phyloP scores from a whole-genome alignment of 768 basidiomycete species.

The Trametes sanguinea region DNA sequence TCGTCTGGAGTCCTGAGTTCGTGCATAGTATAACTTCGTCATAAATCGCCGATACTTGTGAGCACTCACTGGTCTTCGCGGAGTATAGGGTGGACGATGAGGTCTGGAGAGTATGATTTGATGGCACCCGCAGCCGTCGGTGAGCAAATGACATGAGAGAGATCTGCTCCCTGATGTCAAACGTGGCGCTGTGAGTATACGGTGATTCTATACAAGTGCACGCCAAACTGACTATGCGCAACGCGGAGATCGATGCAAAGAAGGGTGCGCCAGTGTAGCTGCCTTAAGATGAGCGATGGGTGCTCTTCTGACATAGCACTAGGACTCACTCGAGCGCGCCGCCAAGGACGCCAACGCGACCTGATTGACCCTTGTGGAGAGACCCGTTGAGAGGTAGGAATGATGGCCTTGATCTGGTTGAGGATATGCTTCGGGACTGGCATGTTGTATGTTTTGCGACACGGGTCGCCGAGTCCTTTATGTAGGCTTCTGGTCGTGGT shows the following conservation, averaged over 20 bases:
- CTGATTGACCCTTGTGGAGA: conserved; percentile 96
- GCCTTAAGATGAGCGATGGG: not conserved
- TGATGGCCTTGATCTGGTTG: conserved; percentile 75
- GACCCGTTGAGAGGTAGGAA: conserved; percentile 88
- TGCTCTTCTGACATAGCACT: not conserved
- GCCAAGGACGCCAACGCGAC: conserved; percentile 91
- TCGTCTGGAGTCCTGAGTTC: conserved; percentile 45
- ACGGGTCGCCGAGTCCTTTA: too few species aligned
- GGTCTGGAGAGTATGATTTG: conserved; percentile 95
- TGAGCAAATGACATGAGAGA: conserved; percentile 97
- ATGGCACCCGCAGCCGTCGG: conserved; percentile 90
- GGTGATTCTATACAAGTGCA: too few species aligned
- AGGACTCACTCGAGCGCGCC: conserved; percentile 84
- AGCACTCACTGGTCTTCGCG: conserved; percentile 59
- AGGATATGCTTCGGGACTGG: conserved; percentile 60
- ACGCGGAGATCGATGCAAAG: conserved; percentile 90
- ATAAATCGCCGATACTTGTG: conserved; percentile 1
- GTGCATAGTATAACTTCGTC: not conserved
- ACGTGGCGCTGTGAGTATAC: not conserved
- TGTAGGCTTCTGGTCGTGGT: too few species aligned
- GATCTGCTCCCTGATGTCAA: conserved; percentile 75
- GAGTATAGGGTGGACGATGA: conserved; percentile 96
- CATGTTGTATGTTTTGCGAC: conserved; percentile 41
- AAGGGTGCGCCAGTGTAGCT: conserved; percentile 98
- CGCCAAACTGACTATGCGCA: conserved; percentile 65